phyloP scores from a whole-genome alignment of 306 rosid genomes.

The Dryas octopetala region DNA sequence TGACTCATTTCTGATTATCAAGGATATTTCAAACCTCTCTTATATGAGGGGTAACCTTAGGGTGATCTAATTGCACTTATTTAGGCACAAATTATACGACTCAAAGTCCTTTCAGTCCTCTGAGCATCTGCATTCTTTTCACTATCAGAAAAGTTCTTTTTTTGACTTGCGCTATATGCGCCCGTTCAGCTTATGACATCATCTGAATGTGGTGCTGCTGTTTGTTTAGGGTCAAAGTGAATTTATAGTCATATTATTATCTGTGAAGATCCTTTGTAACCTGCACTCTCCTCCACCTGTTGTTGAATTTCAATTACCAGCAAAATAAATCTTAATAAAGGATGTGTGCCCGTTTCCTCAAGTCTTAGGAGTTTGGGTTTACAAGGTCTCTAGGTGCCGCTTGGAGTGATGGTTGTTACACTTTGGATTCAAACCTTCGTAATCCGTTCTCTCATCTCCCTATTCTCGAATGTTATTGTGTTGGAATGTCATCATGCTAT shows the following conservation, averaged over 20 bases:
- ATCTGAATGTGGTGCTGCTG: neutral
- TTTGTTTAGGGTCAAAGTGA: too few species aligned
- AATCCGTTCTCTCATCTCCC: neutral
- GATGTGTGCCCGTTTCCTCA: too few species aligned
- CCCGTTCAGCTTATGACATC: neutral
- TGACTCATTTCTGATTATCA: neutral
- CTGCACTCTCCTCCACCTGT: too few species aligned
- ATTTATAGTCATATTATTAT: too few species aligned
- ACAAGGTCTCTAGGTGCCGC: too few species aligned
- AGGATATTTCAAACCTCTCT: neutral
- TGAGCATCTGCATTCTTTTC: neutral
- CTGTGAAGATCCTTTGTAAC: too few species aligned
- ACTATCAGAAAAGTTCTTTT: neutral
- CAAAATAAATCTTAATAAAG: too few species aligned
- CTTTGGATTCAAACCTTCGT: neutral
- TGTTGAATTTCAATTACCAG: too few species aligned
- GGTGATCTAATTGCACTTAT: neutral
- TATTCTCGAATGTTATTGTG: neutral
- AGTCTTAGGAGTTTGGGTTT: too few species aligned
- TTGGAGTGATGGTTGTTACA: too few species aligned
- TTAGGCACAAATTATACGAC: neutral
- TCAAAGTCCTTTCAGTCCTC: neutral
- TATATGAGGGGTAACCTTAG: neutral
- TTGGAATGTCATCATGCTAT: neutral
- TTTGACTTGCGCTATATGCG: neutral